A percentile compares a stretch with the other conserved stretches of the same genome.
These are phyloP conservation scores for Rubia yunnanensis DNA, from an alignment of 257 asterid genomes.

Conservation along the genomic window DNA sequence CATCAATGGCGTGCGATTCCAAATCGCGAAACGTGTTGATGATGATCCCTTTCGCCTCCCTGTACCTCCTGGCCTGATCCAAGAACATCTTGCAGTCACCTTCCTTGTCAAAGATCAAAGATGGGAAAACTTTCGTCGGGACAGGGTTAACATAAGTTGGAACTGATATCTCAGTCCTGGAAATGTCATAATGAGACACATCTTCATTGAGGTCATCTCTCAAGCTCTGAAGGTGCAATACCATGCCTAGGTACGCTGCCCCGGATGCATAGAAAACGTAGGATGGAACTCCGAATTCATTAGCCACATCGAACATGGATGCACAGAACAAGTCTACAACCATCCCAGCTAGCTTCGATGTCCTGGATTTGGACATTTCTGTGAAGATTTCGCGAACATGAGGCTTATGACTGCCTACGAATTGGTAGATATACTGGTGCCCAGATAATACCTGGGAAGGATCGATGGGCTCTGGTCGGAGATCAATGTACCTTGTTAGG, in stretches of 20 bases:
- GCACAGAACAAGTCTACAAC: conserved; percentile 57
- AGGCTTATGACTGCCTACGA: conserved; percentile 18
- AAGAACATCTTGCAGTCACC: neutral
- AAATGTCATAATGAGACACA: conserved; percentile 2
- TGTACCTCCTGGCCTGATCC: neutral
- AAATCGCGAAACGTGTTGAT: neutral
- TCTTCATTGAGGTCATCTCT: conserved; percentile 23
- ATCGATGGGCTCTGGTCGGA: neutral
- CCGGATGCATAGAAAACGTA: conserved; percentile 48
- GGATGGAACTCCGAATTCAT: conserved; percentile 38
- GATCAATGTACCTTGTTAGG: neutral
- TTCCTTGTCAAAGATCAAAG: neutral
- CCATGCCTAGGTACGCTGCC: conserved; percentile 26
- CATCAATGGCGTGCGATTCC: conserved; percentile 6
- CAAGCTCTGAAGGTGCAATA: conserved; percentile 8
- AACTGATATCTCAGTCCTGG: neutral
- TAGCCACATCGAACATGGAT: conserved; percentile 36
- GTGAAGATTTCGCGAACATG: conserved; percentile 24
- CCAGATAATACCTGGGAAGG: neutral
- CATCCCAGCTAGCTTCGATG: conserved; percentile 20
- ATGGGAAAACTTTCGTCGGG: neutral
- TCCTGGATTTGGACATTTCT: conserved; percentile 3
- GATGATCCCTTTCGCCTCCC: conserved; percentile 3
- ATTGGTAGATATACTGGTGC: neutral
- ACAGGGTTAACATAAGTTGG: conserved; percentile 1